Base-by-base conservation (phyloP, 768 basidiomycete genomes). In the Sporobolomyces roseus region DNA sequence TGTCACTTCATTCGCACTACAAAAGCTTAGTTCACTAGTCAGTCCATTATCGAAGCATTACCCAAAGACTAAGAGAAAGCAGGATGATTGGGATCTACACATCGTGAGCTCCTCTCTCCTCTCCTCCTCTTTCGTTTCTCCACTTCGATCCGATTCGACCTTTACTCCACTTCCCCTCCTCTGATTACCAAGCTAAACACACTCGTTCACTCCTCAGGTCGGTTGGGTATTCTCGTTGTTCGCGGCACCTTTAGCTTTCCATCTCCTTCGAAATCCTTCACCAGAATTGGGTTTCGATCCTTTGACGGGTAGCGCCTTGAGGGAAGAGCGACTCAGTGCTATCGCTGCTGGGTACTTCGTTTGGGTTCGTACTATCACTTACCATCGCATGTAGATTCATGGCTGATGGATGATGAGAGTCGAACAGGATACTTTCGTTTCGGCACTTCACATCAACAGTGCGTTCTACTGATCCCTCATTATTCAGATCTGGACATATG, bases 1-100 rank as follows among this genome's bases (percentile, higher is more conserved):
- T 64, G 21, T 33, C 49, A 51, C 55, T 17, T 66, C 64, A n/a
- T 73, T 73, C 41, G 46, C 35, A 4, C 61, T 69, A 16, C 71
- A 73, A 63, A 1, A 27, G 1, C 21, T 66, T 25, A 59, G 54
- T 33, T 19, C 48, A 25, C n/a, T 55, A 38, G 8, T 73, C 45
- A 38, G 43, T n/a, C 71, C 71, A n/a, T n/a, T 0, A 29, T 7
- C 2, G 4, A 69, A 10, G 65, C 45, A 54, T 41, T 73, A 73
- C 62, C 67, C 71, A 29, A 60, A n/a, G 17, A 32, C 43, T 21
- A 58, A 54, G 54, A 27, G 27, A 4, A 73, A 73, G 58, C 41
- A 51, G 51, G 56, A 69, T 16, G 71, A 73, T 45, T 73, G 71
- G 71, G 71, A 73, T 45, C 52, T 73, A 17, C 71, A 73, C 58